phyloP scores from a whole-genome alignment of 495 filamentous ascomycete genomes.

The Podospora appendiculata region DNA sequence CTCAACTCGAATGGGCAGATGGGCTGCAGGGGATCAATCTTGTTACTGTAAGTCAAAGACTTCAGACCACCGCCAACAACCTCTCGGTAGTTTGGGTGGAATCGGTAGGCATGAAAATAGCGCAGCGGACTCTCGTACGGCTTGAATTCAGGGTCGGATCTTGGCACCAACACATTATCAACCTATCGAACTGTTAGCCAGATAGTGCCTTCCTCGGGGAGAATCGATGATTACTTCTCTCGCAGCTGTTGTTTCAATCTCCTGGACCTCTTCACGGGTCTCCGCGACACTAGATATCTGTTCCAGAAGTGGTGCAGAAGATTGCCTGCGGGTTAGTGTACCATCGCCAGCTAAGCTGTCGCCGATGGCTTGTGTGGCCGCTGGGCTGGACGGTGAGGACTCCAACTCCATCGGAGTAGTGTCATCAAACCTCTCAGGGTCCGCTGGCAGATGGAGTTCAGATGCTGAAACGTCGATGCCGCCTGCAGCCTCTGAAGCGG shows the following conservation, averaged over 20 bases:
- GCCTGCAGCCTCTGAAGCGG: not conserved
- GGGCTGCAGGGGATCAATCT: constrained; percentile 63
- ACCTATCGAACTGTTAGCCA: constrained; percentile 13
- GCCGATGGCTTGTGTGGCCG: not conserved
- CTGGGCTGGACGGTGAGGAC: constrained; percentile 13
- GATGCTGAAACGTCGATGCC: not conserved
- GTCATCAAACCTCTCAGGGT: constrained; percentile 7
- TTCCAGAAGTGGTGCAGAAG: constrained; percentile 3
- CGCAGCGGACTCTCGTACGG: constrained; percentile 80
- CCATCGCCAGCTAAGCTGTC: not conserved
- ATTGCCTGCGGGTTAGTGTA: not conserved
- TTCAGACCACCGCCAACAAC: constrained; percentile 67
- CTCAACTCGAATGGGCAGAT: constrained; percentile 68
- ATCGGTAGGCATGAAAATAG: constrained; percentile 80
- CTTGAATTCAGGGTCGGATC: constrained; percentile 35
- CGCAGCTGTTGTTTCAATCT: constrained; percentile 15
- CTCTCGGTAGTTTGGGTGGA: constrained; percentile 66
- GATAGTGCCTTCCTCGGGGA: not conserved
- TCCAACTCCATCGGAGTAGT: constrained; percentile 21
- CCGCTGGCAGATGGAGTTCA: not conserved
- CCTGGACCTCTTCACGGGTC: constrained; percentile 18
- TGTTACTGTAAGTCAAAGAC: constrained; percentile 88
- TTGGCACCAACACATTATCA: not conserved
- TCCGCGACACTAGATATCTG: constrained; percentile 21
- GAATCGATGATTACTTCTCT: constrained; percentile 31